Evolutionary conservation across 2,329 filamentous ascomycete genomes (phyloP).

Genomic region (Microdochium bolleyi): DNA sequence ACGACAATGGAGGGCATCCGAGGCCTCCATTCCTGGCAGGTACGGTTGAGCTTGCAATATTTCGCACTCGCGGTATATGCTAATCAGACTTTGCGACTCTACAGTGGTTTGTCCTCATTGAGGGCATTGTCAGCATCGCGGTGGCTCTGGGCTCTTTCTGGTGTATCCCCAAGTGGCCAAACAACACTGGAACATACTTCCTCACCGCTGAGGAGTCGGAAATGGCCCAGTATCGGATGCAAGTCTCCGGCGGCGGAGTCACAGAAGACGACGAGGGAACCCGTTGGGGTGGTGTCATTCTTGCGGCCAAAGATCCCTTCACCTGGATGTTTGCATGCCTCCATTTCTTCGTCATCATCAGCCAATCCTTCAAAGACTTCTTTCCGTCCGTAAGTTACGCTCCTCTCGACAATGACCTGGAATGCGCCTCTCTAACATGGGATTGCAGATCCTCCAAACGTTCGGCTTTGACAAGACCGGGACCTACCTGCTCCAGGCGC

Average conservation of each 20-base stretch:
- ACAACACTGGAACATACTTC: slow-evolving; percentile 21
- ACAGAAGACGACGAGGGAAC: slow-evolving; percentile 28
- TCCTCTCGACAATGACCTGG: not conserved
- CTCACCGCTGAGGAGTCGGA: slow-evolving; percentile 27
- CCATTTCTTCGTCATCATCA: slow-evolving; percentile 35
- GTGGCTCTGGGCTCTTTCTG: slow-evolving; percentile 22
- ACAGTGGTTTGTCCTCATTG: slow-evolving; percentile 31
- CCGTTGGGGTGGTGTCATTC: slow-evolving; percentile 26
- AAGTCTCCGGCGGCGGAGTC: slow-evolving; percentile 24
- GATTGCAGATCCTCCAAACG: slow-evolving; percentile 15
- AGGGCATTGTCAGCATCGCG: slow-evolving; percentile 23
- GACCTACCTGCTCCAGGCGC: slow-evolving; percentile 31
- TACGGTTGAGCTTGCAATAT: not conserved
- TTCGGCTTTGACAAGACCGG: slow-evolving; percentile 16
- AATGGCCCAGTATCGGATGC: slow-evolving; percentile 27
- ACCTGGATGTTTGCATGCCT: slow-evolving; percentile 27
- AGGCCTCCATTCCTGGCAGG: slow-evolving; percentile 25
- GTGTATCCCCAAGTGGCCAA: slow-evolving; percentile 27
- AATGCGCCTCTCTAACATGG: not conserved
- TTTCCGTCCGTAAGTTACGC: slow-evolving; percentile 26
- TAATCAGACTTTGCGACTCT: too few relatives aligned
- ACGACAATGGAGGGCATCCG: slow-evolving; percentile 31
- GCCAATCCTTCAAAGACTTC: slow-evolving; percentile 31
- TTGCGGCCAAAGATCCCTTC: slow-evolving; percentile 24
- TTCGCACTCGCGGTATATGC: too few relatives aligned